phyloP scores from a whole-genome alignment of 805 yeast species.

The Ogataea neopini region DNA sequence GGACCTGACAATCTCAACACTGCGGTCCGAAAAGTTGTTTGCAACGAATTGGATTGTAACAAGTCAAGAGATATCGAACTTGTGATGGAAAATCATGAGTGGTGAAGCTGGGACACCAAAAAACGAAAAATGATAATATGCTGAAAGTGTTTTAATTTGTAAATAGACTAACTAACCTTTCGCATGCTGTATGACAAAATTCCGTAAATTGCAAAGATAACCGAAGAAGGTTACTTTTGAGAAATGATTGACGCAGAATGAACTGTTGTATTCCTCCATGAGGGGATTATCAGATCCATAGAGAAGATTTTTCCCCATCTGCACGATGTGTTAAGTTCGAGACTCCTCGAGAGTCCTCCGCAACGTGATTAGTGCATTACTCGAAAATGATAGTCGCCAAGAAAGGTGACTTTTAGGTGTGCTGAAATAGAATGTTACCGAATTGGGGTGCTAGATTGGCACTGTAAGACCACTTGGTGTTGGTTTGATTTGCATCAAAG shows the following conservation, averaged over 20 bases:
- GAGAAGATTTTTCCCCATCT: neutral
- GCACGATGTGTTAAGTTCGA: neutral
- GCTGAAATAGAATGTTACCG: neutral
- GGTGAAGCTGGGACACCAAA: constrained; percentile 2
- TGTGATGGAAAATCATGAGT: constrained; percentile 14
- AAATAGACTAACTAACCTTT: no score
- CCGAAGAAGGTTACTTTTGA: no score
- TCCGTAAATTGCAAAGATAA: no score
- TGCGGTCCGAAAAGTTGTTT: constrained; percentile 4
- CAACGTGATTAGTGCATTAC: neutral
- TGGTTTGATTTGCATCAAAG: neutral
- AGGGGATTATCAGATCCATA: neutral
- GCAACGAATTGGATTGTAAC: neutral
- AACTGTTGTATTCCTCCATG: no score
- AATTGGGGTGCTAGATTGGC: neutral
- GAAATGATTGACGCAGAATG: no score
- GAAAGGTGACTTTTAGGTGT: neutral
- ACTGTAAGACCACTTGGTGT: neutral
- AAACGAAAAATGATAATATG: no score
- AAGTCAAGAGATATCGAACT: constrained; percentile 6
- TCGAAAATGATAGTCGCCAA: neutral
- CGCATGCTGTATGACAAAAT: no score
- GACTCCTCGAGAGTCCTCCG: neutral
- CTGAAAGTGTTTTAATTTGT: no score
- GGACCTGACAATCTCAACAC: constrained; percentile 6